These are phyloP conservation scores for Coemansia guatemalensis DNA, from an alignment of 192 early-diverging fungal species.

Conservation along the genomic window DNA sequence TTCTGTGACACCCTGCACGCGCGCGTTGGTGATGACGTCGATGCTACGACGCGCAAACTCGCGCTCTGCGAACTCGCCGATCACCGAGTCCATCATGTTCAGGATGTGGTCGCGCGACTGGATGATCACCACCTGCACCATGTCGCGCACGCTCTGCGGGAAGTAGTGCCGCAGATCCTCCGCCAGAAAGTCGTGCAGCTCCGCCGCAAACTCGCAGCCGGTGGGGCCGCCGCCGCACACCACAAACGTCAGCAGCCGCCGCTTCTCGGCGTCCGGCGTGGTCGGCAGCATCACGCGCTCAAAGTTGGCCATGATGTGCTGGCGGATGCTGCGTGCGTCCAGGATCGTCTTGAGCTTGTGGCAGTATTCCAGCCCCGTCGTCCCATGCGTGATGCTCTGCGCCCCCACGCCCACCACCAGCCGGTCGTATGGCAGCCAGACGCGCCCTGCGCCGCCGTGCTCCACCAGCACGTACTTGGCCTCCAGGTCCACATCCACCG, in stretches of 20 bases:
- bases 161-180: constrained; percentile 78
- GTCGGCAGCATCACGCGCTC: constrained; percentile 73
- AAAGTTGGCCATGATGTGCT: constrained; percentile 77
- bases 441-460: constrained; percentile 61
- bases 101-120: constrained; percentile 81
- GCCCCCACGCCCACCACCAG: constrained; percentile 81
- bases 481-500: constrained; percentile 80
- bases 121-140: constrained; percentile 72
- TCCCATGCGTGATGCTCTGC: constrained; percentile 77
- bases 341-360: constrained; percentile 79
- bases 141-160: constrained; percentile 66
- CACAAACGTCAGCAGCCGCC: constrained; percentile 73
- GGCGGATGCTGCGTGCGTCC: constrained; percentile 78
- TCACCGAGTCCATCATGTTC: constrained; percentile 72
- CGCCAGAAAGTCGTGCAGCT: constrained; percentile 78
- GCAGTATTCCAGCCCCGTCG: constrained; percentile 79
- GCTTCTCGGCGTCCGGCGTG: constrained; percentile 60
- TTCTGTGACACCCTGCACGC: constrained; percentile 61
- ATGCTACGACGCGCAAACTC: constrained; percentile 79
- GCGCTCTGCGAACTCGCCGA: constrained; percentile 68
- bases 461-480: constrained; percentile 74
- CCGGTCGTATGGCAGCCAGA: constrained; percentile 69
- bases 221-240: constrained; percentile 89
- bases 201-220: constrained; percentile 72
- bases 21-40: constrained; percentile 67